These are phyloP conservation scores for Trebouxia gelatinosa DNA, from an alignment of 163 green algal genomes.

Conservation along the genomic window DNA sequence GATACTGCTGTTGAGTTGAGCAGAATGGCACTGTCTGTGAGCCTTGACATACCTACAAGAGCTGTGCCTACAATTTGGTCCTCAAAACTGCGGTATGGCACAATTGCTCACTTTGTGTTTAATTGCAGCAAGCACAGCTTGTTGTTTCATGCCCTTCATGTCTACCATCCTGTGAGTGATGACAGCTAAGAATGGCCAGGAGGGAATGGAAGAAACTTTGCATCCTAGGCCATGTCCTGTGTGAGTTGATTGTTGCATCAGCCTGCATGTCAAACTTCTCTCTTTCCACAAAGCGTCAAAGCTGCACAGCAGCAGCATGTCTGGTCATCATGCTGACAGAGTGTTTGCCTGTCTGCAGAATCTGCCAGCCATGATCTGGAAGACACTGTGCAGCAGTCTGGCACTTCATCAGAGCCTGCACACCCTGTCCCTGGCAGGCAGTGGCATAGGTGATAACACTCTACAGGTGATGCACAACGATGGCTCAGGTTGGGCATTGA, in stretches of 20 bases:
- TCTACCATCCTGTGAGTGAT: no score
- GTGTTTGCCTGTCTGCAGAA: background rate
- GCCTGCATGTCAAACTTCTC: background rate
- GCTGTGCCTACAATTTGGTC: no score
- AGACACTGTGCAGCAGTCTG: background rate
- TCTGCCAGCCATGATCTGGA: background rate
- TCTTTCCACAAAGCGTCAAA: background rate
- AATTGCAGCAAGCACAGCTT: background rate
- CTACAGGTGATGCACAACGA: constrained; percentile 20
- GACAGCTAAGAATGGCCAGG: background rate
- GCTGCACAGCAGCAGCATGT: background rate
- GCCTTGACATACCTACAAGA: no score
- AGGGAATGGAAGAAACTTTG: background rate
- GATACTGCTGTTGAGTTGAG: no score
- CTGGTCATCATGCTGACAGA: background rate
- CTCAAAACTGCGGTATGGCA: no score
- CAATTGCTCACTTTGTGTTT: no score
- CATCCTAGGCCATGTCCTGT: no score
- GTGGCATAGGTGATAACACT: background rate
- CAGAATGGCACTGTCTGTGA: no score
- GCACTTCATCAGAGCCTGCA: background rate
- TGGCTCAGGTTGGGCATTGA: no score
- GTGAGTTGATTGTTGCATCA: background rate
- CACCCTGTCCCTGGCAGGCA: background rate
- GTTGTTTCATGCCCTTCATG: no score